Conservation (phyloP, 192 early-diverging fungal species). For the Backusella mclennaniae region DNA sequence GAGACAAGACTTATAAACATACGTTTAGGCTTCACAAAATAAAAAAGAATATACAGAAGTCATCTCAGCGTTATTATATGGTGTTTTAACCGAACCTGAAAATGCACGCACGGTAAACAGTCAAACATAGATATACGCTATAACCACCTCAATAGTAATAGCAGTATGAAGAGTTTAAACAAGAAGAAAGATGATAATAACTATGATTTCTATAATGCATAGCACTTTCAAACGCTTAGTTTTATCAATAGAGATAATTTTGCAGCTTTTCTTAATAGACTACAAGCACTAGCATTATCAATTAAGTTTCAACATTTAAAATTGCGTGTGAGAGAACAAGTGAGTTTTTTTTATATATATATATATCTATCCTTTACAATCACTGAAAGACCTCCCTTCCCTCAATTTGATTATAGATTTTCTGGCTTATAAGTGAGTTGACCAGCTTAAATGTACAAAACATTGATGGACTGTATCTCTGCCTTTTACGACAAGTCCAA, state of each 20-base stretch:
- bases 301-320: conserved; percentile 39
- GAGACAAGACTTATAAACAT: not conserved
- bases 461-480: conserved; percentile 52
- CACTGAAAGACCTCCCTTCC: too few species aligned
- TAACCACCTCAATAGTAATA: not conserved
- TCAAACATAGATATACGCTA: not conserved
- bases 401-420: conserved; percentile 32
- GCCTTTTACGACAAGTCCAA: conserved; percentile 57
- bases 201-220: conserved; percentile 1
- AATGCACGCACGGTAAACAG: conserved; percentile 35
- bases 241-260: conserved; percentile 66
- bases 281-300: conserved; percentile 37
- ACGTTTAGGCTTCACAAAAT: conserved; percentile 15
- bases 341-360: not conserved
- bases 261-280: conserved; percentile 34
- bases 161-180: not conserved
- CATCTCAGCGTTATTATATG: conserved; percentile 62
- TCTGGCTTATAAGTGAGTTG: conserved; percentile 63
- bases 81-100: conserved; percentile 47
- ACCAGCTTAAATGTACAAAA: conserved; percentile 44
- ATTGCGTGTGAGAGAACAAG: conserved; percentile 39
- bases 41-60: conserved; percentile 21
- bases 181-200: not conserved
- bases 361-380: too few species aligned
- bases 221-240: conserved; percentile 57